These are phyloP conservation scores for Clarireedia monteithiana DNA, from an alignment of 2,329 filamentous ascomycete species.

Conservation along the genomic window DNA sequence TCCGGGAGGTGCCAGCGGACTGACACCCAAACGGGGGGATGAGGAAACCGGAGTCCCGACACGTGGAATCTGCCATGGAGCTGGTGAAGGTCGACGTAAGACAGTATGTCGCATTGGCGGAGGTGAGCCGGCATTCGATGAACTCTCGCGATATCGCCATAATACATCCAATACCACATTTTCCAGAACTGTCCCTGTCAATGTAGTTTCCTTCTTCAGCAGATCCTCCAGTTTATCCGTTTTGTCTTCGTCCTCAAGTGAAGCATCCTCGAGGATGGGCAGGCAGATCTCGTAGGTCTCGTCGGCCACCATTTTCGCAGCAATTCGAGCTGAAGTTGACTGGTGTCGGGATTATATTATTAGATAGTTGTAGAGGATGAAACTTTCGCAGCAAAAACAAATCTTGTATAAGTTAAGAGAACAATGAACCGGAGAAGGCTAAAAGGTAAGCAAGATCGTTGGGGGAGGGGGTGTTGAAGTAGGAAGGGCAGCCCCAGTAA, in stretches of 20 bases:
- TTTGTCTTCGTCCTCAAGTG: conserved; percentile 89
- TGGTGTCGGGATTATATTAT: neutral
- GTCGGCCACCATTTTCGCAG: conserved; percentile 71
- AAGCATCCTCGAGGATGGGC: conserved; percentile 74
- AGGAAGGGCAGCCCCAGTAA: neutral
- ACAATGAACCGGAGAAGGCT: neutral
- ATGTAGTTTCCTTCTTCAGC: conserved; percentile 66
- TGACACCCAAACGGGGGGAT: conserved; percentile 74
- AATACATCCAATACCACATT: conserved; percentile 85
- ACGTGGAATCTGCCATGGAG: conserved; percentile 76
- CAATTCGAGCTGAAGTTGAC: neutral
- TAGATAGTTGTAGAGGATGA: neutral
- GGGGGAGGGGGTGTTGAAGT: neutral
- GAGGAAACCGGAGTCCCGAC: conserved; percentile 67
- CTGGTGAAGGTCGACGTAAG: conserved; percentile 83
- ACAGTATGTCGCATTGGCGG: conserved; percentile 83
- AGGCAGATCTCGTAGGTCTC: conserved; percentile 87
- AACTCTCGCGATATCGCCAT: conserved; percentile 71
- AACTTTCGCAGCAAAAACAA: neutral
- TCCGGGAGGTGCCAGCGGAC: conserved; percentile 76
- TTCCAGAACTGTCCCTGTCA: conserved; percentile 72
- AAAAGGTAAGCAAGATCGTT: neutral
- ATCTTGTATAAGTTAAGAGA: neutral
- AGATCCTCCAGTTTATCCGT: conserved; percentile 85
- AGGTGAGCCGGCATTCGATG: conserved; percentile 61